phyloP scores from a whole-genome alignment of 2,329 filamentous ascomycete genomes.

The Aureobasidium uvarum region DNA sequence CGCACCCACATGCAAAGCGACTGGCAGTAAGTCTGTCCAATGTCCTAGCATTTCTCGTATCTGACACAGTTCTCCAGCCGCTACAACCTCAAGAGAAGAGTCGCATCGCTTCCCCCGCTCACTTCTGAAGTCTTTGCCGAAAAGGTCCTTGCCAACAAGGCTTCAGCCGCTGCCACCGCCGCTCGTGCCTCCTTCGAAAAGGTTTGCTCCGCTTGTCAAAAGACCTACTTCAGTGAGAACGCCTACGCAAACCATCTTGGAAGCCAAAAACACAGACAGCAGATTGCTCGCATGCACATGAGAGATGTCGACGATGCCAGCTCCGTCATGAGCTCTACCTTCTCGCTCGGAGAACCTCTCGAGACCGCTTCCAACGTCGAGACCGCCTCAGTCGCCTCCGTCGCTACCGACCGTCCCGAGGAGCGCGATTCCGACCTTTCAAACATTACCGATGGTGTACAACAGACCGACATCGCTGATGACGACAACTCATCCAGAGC shows the following conservation, averaged over 20 bases:
- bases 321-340: slow-evolving; percentile 86
- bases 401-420: slow-evolving; percentile 55
- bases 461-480: slow-evolving; percentile 59
- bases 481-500: slow-evolving; percentile 36
- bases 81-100: slow-evolving; percentile 93
- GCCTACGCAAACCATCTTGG: slow-evolving; percentile 89
- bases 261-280: slow-evolving; percentile 83
- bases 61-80: slow-evolving; percentile 55
- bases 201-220: slow-evolving; percentile 75
- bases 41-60: not conserved
- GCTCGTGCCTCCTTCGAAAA: slow-evolving; percentile 88
- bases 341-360: slow-evolving; percentile 82
- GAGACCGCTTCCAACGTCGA: slow-evolving; percentile 44
- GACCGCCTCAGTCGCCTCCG: slow-evolving; percentile 16
- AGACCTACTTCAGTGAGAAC: slow-evolving; percentile 95
- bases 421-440: slow-evolving; percentile 66
- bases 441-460: slow-evolving; percentile 73
- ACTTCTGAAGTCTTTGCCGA: slow-evolving; percentile 92
- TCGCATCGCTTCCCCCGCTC: slow-evolving; percentile 85
- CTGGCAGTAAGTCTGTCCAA: slow-evolving; percentile 76
- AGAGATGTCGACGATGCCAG: slow-evolving; percentile 62
- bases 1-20: slow-evolving; percentile 96
- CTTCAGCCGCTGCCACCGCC: slow-evolving; percentile 76
- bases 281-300: slow-evolving; percentile 53
- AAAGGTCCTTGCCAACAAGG: slow-evolving; percentile 89